Base-by-base conservation (phyloP, 306 rosid species). In the Neltuma alba region DNA sequence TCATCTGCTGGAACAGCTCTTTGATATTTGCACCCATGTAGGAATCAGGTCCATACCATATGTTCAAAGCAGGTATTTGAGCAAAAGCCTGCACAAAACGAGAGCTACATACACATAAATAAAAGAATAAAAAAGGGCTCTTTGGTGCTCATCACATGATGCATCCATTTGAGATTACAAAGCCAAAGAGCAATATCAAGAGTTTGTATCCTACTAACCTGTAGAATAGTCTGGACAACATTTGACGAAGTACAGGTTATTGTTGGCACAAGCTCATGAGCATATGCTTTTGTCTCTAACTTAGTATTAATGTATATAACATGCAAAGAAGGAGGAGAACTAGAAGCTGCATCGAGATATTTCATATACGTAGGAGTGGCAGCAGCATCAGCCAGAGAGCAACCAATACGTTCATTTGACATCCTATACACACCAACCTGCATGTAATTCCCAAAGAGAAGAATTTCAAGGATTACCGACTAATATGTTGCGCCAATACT, bases 311-410 rank as follows among this genome's bases (percentile, higher is more conserved):
- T 95, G 88, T 95, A 95, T 79, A 93, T 84, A 38, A 93, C 98
- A 82, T 95, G 98, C 90, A 95, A 85, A 23, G 97, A 90, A 45
- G 92, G 91, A 77, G 94, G 78, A 37, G 89, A 84, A 63, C 78
- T 82, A 54, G 99, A 95, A 81, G 97, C 99, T 72, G 73, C 81
- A 55, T 89, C 83, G 44, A 95, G 99, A 89, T 91, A 95, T 48
- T 88, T 89, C 96, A 90, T 84, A 68, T 95, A 95, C 37, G 90
- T 76, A 82, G 93, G 86, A 62, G 93, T 72, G 65, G 91, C 88
- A 25, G 97, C 99, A 33, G 99, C 98, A 88, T 93, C 98, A 20
- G 99, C 99, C 90, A 95, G 87, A 64, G 99, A 93, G 85, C 99
- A 95, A 47, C 96, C 86, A 73, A 95, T 93, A 11, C 85, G 94